Base-by-base conservation (phyloP, 495 filamentous ascomycete genomes). In the Lentithecium fluviatile region DNA sequence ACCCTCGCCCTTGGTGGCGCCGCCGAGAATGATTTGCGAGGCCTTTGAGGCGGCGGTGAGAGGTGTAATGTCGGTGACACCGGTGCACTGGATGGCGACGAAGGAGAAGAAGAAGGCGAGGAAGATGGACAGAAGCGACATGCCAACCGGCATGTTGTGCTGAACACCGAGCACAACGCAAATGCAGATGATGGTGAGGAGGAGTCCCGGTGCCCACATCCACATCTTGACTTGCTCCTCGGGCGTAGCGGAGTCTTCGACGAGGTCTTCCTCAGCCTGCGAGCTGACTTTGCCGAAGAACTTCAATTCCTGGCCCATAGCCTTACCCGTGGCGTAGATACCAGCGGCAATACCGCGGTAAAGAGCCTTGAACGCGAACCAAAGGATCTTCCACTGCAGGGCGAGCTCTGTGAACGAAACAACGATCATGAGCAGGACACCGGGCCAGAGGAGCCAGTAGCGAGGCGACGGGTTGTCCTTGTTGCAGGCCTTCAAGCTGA, bases 41-140 rank as follows among this genome's bases (percentile, higher is more conserved):
- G 84, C 84, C 69, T 88, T 88, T 56, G 83, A 78, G 12, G 82
- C 79, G 20, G 84, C 80, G 2, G 85, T 87, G 21, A 88, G 73
- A 5, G 85, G 85, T 0, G 82, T 85, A 59, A 80, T 78, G 60
- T 87, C 84, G 8, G 85, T 86, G 29, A 80, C 84, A 54, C 77
- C 79, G 15, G 80, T 80, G 68, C 82, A 82, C 70, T 88, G 83
- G 63, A 86, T 84, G 56, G 82, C 82, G 45, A 88, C 73, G 75
- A 88, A 88, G 13, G 84, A 82, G 71, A 88, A 88, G 69, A 88
- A 69, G 77, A 88, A 85, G 46, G 83, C 82, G 25, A 88, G 73
- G 26, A 88, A 36, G 62, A 82, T 75, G 24, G 84, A 81, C 29
- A 88, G 74, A 49, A 88, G 74, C 13, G 82, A 83, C 55, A 84